Percentiles rank a stretch among this genome's conserved stretches.
Conservation (phyloP, 257 asterid genomes). For the Capsicum chinense region DNA sequence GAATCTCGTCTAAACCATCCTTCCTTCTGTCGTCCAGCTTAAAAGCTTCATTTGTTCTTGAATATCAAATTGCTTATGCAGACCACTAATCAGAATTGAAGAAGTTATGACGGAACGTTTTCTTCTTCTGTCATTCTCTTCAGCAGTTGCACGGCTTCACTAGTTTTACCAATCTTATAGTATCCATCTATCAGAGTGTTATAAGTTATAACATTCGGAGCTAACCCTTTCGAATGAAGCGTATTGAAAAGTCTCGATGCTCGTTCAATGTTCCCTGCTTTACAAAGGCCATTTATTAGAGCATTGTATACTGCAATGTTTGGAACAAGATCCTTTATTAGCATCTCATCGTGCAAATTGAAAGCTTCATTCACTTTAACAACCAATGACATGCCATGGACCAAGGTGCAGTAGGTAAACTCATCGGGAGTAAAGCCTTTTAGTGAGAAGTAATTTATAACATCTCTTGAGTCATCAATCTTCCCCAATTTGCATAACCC, state of each 20-base stretch:
- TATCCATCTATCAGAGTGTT: conserved; percentile 75
- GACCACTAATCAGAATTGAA: conserved; percentile 53
- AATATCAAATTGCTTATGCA: conserved; percentile 46
- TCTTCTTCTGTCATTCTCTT: conserved; percentile 75
- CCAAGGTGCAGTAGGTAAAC: conserved; percentile 78
- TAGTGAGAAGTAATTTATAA: conserved; percentile 49
- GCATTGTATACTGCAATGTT: conserved; percentile 79
- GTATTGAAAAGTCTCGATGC: conserved; percentile 74
- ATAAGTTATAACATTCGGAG: conserved; percentile 69
- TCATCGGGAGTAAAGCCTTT: conserved; percentile 83
- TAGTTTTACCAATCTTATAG: conserved; percentile 59
- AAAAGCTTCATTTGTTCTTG: conserved; percentile 51
- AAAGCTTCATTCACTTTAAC: conserved; percentile 84
- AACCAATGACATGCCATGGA: conserved; percentile 63
- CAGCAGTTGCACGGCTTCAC: conserved; percentile 60
- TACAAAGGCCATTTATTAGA: conserved; percentile 81
- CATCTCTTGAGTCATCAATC: conserved; percentile 66
- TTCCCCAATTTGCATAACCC: conserved; percentile 78
- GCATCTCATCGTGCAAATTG: conserved; percentile 82
- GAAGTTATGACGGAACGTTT: conserved; percentile 55
- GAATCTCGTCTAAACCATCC: conserved; percentile 34
- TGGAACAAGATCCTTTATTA: conserved; percentile 68
- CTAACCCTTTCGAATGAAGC: conserved; percentile 67
- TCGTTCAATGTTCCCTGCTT: conserved; percentile 73
- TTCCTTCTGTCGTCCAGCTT: conserved; percentile 34